Conservation (phyloP, 1,284 basidiomycete genomes). For the Trichosporon sp. region DNA sequence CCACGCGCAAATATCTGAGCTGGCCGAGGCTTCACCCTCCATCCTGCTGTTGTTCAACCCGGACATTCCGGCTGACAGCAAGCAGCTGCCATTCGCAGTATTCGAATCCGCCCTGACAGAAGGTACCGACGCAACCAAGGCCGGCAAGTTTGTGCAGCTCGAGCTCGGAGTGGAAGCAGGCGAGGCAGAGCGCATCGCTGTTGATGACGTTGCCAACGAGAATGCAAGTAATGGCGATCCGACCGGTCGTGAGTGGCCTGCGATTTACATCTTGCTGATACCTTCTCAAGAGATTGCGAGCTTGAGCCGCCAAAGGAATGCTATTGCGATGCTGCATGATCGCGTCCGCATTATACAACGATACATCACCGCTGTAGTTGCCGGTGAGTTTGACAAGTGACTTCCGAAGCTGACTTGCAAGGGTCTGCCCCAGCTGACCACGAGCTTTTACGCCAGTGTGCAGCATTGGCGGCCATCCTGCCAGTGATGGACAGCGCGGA, state of each 20-base stretch:
- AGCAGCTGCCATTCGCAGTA: conserved; percentile 76
- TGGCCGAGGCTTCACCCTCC: conserved; percentile 30
- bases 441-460: conserved; percentile 72
- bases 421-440: conserved; percentile 67
- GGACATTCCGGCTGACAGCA: conserved; percentile 32
- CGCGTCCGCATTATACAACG: conserved; percentile 73
- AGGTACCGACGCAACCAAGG: conserved; percentile 52
- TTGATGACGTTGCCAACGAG: conserved; percentile 91
- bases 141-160: conserved; percentile 61
- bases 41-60: conserved; percentile 53
- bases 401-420: conserved; percentile 32
- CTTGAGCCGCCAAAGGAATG: conserved; percentile 83
- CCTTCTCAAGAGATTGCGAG: conserved; percentile 68
- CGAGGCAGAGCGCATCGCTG: conserved; percentile 95
- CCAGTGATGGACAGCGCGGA: conserved; percentile 72
- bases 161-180: conserved; percentile 79
- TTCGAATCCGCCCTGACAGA: conserved; percentile 83
- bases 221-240: conserved; percentile 56
- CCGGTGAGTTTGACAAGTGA: conserved; percentile 53
- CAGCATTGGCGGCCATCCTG: conserved; percentile 75
- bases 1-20: conserved; percentile 66
- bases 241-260: conserved; percentile 48
- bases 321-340: conserved; percentile 92
- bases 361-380: conserved; percentile 70
- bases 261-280: background rate